These are phyloP conservation scores for Kluyveromyces nonfermentans DNA, from an alignment of 805 yeast species.

Conservation along the genomic window DNA sequence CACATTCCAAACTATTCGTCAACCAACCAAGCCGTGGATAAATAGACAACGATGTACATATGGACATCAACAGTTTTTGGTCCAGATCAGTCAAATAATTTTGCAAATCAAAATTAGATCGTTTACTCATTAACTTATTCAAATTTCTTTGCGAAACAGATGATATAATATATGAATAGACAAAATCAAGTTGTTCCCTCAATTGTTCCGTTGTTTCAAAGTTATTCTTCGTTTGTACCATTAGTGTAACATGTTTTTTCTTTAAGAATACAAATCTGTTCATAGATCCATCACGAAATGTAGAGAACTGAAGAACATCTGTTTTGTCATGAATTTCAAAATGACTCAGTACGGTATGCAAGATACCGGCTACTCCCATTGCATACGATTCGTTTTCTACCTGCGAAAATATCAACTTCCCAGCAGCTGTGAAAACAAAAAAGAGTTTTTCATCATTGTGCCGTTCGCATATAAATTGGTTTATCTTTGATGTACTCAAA, in stretches of 20 bases:
- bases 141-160: constrained; percentile 77
- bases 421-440: constrained; percentile 73
- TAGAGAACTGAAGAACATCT: constrained; percentile 6
- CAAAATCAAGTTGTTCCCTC: constrained; percentile 54
- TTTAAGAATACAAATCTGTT: constrained; percentile 45
- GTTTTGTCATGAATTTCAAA: constrained; percentile 37
- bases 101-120: constrained; percentile 77
- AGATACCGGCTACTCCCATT: constrained; percentile 65
- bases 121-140: constrained; percentile 51
- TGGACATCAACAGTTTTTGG: constrained; percentile 54
- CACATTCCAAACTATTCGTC: constrained; percentile 57
- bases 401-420: constrained; percentile 78
- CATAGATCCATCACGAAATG: neutral
- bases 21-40: constrained; percentile 43
- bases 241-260: constrained; percentile 60
- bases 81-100: constrained; percentile 70
- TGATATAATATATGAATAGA: constrained; percentile 72
- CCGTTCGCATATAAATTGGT: constrained; percentile 17
- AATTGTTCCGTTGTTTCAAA: constrained; percentile 42
- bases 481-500: neutral
- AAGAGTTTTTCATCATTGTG: constrained; percentile 49
- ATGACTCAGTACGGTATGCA: constrained; percentile 69
- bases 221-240: constrained; percentile 52
- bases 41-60: constrained; percentile 44
- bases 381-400: constrained; percentile 61